Evolutionary conservation across 2,329 filamentous ascomycete genomes (phyloP).

Genomic region (Cadophora malorum): DNA sequence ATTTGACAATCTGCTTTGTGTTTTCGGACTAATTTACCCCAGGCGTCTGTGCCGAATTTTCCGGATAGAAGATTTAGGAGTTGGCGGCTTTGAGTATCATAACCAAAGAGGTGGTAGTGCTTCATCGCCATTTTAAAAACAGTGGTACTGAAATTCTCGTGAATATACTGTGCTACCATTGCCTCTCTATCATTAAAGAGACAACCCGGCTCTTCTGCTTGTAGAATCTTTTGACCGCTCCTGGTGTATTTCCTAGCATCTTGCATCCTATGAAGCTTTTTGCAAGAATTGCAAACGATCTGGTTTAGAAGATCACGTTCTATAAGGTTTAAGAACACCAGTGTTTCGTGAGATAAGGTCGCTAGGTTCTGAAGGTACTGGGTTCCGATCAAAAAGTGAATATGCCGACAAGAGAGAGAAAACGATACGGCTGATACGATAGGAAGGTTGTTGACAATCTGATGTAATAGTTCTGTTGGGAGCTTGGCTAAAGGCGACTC

Average conservation of each 20-base stretch:
- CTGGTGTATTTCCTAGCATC: conserved; percentile 27
- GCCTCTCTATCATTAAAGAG: conserved; percentile 19
- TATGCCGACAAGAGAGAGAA: conserved; percentile 30
- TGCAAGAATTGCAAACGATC: conserved; percentile 30
- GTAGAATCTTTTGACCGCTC: neutral
- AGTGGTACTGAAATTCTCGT: conserved; percentile 29
- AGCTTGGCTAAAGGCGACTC: conserved; percentile 27
- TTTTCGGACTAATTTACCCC: conserved; percentile 18
- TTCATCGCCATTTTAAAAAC: conserved; percentile 35
- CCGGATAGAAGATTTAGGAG: conserved; percentile 28
- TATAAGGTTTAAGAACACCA: conserved; percentile 31
- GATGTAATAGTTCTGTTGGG: conserved; percentile 28
- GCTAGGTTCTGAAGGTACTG: conserved; percentile 29
- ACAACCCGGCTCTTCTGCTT: conserved; percentile 19
- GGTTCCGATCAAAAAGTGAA: conserved; percentile 27
- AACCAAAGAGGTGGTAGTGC: conserved; percentile 27
- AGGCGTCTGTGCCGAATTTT: neutral
- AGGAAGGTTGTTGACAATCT: conserved; percentile 29
- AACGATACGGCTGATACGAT: conserved; percentile 28
- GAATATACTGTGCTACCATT: conserved; percentile 17
- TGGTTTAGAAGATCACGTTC: conserved; percentile 27
- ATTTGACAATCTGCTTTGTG: conserved; percentile 26
- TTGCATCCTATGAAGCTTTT: conserved; percentile 29
- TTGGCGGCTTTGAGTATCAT: conserved; percentile 27
- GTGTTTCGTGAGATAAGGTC: conserved; percentile 23